Evolutionary conservation across 1,284 basidiomycete genomes (phyloP).

Genomic region (Neotropicomus parvogracilis): DNA sequence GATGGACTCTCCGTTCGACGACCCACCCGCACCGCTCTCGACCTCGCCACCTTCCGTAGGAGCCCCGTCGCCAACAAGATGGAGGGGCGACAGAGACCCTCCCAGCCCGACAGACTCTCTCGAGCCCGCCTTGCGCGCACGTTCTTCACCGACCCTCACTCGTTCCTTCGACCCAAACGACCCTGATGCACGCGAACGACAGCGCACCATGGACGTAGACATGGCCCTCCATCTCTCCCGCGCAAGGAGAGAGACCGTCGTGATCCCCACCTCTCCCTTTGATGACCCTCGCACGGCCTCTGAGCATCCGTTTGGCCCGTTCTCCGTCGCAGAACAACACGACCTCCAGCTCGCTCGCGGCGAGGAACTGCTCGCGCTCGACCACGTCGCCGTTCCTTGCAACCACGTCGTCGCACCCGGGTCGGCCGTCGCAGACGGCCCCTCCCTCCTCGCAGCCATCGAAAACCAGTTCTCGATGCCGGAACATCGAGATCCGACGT

Average conservation of each 20-base stretch:
- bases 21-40: conserved; percentile 22
- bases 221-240: conserved; percentile 80
- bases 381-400: conserved; percentile 18
- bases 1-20: conserved; percentile 29
- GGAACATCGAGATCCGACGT: conserved; percentile 29
- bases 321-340: conserved; percentile 46
- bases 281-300: conserved; percentile 13
- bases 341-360: conserved; percentile 44
- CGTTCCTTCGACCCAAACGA: conserved; percentile 65
- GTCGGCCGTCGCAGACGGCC: conserved; percentile 41
- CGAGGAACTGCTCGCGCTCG: conserved; percentile 26
- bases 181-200: conserved; percentile 68
- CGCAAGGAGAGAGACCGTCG: conserved; percentile 65
- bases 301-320: conserved; percentile 33
- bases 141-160: conserved; percentile 60
- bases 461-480: conserved; percentile 19
- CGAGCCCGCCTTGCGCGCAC: conserved; percentile 42
- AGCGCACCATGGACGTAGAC: conserved; percentile 82
- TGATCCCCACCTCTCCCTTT: conserved; percentile 31
- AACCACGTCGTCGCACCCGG: conserved; percentile 6
- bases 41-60: conserved; percentile 45
- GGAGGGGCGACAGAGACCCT: conserved; percentile 39
- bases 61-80: conserved; percentile 38
- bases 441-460: conserved; percentile 42
- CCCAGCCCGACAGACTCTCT: conserved; percentile 41